Evolutionary conservation across 2,329 filamentous ascomycete genomes (phyloP), one percentile per base, ranked within the genome.

Genomic region (Nakataea oryzae): DNA sequence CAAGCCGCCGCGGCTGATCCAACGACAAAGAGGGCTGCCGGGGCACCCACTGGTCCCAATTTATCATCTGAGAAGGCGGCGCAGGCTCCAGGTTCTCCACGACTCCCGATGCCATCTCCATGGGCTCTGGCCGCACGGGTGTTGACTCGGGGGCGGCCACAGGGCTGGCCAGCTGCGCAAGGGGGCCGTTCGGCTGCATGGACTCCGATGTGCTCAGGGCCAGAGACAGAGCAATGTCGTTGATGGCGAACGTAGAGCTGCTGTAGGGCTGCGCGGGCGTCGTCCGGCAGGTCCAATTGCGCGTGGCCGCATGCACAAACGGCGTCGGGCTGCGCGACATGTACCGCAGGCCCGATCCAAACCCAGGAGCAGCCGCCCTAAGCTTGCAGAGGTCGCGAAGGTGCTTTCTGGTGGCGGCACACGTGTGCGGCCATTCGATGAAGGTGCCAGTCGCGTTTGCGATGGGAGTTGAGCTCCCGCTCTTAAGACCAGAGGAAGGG

Each of bases 141-240:
- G 60, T 21, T 58, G 66, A 21, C 63, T 62, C 54, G 63, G 66
- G 9, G 65, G 57, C n/a, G n/a, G 30, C 30, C 3, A 58, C 28
- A 55, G 59, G 81, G 61, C 74, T 74, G n/a, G 82, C 80, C 55
- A 88, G 76, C 66, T 83, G 82, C 2, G 85, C 85, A 62, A 89
- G 69, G 12, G 85, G 83, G 3, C 84, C 85, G 61, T 82, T 75
- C 0, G 80, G 81, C 66, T 87, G 82, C 86, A 89, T 88, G 2
- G 80, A 80, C 55, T 86, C 83, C 1, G 85, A 80, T 1, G 86
- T 88, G 73, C 83, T 86, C 32, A 87, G 74, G 1, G 80, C 78
- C 61, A 89, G 76, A 13, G 86, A 88, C 68, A 87, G 74, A 55
- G 81, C 78, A 79, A 89, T 86, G 65, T 87, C 85, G 54, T 81